Evolutionary conservation across 2,329 filamentous ascomycete species (phyloP).

Genomic region (Triangularia setosa): DNA sequence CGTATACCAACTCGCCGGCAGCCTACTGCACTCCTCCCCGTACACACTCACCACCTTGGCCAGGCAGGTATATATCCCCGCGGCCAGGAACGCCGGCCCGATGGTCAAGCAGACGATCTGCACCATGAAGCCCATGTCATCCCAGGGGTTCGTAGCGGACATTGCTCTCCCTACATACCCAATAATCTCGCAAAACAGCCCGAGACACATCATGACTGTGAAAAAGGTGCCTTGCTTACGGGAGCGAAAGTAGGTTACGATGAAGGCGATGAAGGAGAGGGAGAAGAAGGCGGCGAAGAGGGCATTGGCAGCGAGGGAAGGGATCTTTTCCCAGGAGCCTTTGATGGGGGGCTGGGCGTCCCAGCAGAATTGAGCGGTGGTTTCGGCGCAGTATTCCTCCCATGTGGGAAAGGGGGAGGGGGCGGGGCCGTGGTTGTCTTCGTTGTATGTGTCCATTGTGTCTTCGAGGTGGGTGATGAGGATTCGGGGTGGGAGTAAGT

Average conservation of each 20-base stretch:
- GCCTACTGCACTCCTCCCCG: constrained; percentile 13
- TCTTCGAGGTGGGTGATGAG: background rate
- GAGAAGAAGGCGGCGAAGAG: constrained; percentile 21
- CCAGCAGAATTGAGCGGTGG: background rate
- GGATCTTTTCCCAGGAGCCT: constrained; percentile 6
- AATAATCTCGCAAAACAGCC: constrained; percentile 43
- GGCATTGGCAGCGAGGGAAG: constrained; percentile 30
- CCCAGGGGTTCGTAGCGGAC: constrained; percentile 33
- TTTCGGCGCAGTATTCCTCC: constrained; percentile 1
- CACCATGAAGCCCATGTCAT: constrained; percentile 4
- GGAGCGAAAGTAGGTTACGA: constrained; percentile 16
- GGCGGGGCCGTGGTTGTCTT: background rate
- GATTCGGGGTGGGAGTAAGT: background rate
- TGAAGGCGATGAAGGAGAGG: constrained; percentile 10
- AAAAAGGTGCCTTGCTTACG: constrained; percentile 16
- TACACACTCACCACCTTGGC: constrained; percentile 44
- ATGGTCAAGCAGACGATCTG: constrained; percentile 38
- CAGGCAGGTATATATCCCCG: constrained; percentile 52
- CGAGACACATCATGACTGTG: constrained; percentile 35
- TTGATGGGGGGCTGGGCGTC: background rate
- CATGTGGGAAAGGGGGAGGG: background rate
- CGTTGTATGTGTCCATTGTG: background rate
- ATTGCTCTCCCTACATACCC: constrained; percentile 45
- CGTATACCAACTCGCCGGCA: constrained; percentile 23
- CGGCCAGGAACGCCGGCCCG: constrained; percentile 52